A percentile compares a stretch with the other conserved stretches of the same genome.
Evolutionary conservation across 1,284 basidiomycete species (phyloP).

Genomic region (Apiotrichum domesticum): DNA sequence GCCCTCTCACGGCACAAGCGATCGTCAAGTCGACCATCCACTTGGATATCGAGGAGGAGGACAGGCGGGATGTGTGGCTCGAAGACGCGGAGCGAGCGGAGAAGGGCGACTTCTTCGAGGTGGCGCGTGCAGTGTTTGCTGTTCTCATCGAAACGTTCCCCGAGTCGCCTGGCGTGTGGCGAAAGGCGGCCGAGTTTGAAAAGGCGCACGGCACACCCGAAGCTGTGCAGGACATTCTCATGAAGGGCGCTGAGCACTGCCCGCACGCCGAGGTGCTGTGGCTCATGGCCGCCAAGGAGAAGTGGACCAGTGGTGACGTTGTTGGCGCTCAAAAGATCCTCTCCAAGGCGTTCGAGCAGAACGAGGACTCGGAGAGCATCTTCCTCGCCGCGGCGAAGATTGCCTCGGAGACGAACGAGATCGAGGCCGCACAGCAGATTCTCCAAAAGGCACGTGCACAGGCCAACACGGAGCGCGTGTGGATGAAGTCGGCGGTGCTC

Average conservation of each 20-base stretch:
- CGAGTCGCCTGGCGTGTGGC: constrained; percentile 75
- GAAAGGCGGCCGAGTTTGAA: constrained; percentile 83
- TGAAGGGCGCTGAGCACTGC: constrained; percentile 76
- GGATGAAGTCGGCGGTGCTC: constrained; percentile 97
- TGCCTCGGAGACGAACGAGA: constrained; percentile 87
- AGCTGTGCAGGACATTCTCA: constrained; percentile 73
- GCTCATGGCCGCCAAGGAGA: constrained; percentile 96
- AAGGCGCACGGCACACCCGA: constrained; percentile 80
- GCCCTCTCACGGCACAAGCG: constrained; percentile 79
- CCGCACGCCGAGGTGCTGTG: constrained; percentile 93
- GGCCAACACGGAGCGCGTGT: constrained; percentile 86
- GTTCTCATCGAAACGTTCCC: constrained; percentile 90
- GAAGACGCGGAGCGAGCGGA: constrained; percentile 82
- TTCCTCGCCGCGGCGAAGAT: constrained; percentile 96
- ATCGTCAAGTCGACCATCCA: constrained; percentile 94
- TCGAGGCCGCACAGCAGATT: constrained; percentile 75
- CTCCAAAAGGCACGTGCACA: constrained; percentile 81
- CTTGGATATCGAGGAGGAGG: constrained; percentile 92
- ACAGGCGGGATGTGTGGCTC: constrained; percentile 81
- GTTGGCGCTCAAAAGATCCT: constrained; percentile 79
- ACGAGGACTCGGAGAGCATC: constrained; percentile 93
- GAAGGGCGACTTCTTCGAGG: constrained; percentile 67
- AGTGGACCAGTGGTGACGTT: constrained; percentile 83
- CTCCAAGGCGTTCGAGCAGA: constrained; percentile 84
- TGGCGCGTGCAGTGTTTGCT: constrained; percentile 78